Conservation (phyloP, 2,329 filamentous ascomycete species). For the Sporothrix brunneoviolacea region DNA sequence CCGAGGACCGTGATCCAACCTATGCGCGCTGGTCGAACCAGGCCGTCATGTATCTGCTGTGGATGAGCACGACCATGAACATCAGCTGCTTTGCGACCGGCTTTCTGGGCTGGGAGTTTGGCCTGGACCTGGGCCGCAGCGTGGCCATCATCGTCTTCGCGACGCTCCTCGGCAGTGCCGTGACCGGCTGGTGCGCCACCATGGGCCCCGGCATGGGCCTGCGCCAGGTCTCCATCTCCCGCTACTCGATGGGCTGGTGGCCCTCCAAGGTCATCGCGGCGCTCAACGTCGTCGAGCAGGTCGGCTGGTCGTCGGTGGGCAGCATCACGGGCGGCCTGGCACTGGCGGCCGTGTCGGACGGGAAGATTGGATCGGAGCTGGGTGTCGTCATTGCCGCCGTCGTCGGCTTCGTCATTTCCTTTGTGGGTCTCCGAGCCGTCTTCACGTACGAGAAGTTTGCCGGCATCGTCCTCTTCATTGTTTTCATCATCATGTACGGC, state of each 20-base stretch:
- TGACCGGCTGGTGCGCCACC: conserved; percentile 43
- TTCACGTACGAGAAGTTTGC: conserved; percentile 45
- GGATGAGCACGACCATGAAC: conserved; percentile 46
- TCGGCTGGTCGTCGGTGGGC: conserved; percentile 45
- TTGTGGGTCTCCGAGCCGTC: conserved; percentile 44
- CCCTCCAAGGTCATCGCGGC: conserved; percentile 43
- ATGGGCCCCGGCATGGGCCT: conserved; percentile 44
- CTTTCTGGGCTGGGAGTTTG: conserved; percentile 44
- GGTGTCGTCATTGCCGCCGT: conserved; percentile 47
- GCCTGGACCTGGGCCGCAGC: conserved; percentile 37
- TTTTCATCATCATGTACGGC: conserved; percentile 44
- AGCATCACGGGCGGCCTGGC: conserved; percentile 46
- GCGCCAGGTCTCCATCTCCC: conserved; percentile 43
- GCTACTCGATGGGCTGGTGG: conserved; percentile 46
- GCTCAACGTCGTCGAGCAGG: conserved; percentile 43
- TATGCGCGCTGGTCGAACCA: conserved; percentile 33
- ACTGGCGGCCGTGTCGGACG: conserved; percentile 38
- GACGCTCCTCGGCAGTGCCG: conserved; percentile 36
- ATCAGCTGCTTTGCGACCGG: conserved; percentile 45
- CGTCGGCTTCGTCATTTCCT: conserved; percentile 42
- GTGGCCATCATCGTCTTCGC: conserved; percentile 40
- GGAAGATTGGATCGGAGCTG: conserved; percentile 40
- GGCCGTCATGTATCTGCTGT: conserved; percentile 44
- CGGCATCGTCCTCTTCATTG: conserved; percentile 40
- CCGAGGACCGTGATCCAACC: conserved; percentile 35